phyloP scores from a whole-genome alignment of 352 stramenopile species.

The Phytophthora sp. region DNA sequence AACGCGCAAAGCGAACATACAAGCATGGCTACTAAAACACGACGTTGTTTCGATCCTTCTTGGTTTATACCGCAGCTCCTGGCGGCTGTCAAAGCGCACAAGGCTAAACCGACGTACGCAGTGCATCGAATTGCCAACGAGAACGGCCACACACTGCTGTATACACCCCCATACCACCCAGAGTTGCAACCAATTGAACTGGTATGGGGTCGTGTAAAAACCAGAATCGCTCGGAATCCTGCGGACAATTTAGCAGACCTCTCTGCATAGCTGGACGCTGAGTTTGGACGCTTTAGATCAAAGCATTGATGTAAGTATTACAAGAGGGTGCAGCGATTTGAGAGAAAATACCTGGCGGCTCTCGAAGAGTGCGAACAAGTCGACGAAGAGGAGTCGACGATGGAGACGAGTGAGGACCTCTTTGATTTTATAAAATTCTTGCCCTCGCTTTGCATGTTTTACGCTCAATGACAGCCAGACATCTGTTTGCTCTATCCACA shows the following conservation, averaged over 20 bases:
- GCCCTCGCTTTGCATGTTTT: no score
- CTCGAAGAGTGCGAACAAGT: constrained; percentile 5
- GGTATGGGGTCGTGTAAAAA: constrained; percentile 1
- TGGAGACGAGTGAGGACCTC: background rate
- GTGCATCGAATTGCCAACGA: background rate
- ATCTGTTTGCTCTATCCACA: background rate
- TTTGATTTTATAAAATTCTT: background rate
- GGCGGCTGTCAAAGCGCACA: background rate
- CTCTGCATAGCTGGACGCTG: background rate
- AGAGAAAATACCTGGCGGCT: background rate
- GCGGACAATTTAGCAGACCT: constrained; percentile 3
- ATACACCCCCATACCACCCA: background rate
- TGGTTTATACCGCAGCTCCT: background rate
- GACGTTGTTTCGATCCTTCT: background rate
- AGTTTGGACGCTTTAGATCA: background rate
- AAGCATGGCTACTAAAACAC: background rate
- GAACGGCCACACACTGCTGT: background rate
- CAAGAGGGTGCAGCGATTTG: background rate
- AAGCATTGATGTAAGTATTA: constrained; percentile 10
- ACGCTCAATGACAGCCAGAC: background rate
- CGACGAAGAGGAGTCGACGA: background rate
- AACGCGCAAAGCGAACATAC: background rate
- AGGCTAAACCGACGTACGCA: background rate
- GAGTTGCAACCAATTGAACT: constrained; percentile 7
- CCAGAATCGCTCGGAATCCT: background rate